phyloP scores from a whole-genome alignment of 768 basidiomycete genomes.

The Lactifluus pinguis region DNA sequence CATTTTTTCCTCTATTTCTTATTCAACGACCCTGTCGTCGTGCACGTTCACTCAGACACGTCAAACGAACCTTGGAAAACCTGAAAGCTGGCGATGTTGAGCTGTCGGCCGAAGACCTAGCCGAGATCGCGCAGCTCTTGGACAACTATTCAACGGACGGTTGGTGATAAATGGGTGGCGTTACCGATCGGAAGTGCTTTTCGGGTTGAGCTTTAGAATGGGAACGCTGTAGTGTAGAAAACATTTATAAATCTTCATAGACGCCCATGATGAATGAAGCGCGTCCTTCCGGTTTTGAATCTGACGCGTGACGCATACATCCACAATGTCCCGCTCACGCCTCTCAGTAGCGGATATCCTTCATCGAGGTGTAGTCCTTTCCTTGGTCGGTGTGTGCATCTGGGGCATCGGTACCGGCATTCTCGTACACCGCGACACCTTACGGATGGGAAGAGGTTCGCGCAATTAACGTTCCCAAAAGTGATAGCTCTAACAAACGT shows the following conservation, averaged over 20 bases:
- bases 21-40: too few species aligned
- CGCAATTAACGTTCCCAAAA: neutral
- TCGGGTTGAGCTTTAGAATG: conserved; percentile 18
- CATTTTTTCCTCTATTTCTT: neutral
- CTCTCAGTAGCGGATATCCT: conserved; percentile 12
- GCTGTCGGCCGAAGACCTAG: conserved; percentile 27
- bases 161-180: conserved; percentile 28
- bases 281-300: too few species aligned
- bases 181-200: conserved; percentile 21
- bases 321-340: conserved; percentile 4
- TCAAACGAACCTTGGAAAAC: conserved; percentile 36
- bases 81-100: conserved; percentile 31
- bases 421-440: conserved; percentile 10
- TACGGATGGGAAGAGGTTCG: conserved; percentile 15
- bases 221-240: neutral
- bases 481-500: neutral
- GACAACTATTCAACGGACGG: conserved; percentile 32
- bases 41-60: conserved; percentile 23
- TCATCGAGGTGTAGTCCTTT: conserved; percentile 14
- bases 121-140: conserved; percentile 32
- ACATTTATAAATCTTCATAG: neutral
- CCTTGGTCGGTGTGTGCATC: conserved; percentile 9
- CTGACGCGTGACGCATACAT: too few species aligned
- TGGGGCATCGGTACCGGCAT: conserved; percentile 11
- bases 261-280: neutral